Conservation (phyloP, 2,329 filamentous ascomycete genomes). For the Periconia digitata region DNA sequence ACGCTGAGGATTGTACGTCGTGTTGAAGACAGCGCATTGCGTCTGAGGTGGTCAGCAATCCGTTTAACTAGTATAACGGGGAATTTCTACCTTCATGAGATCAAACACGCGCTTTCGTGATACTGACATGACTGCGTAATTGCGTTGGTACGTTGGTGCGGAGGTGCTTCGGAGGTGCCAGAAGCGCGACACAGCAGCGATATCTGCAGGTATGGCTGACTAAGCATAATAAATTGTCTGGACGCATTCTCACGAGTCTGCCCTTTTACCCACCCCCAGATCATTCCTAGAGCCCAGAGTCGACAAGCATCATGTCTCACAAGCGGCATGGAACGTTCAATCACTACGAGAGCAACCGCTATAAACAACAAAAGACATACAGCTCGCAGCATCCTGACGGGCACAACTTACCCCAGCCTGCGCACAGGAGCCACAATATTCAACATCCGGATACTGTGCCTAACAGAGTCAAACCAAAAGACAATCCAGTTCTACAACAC, state of each 20-base stretch:
- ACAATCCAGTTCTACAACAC: constrained; percentile 8
- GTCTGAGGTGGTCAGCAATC: constrained; percentile 54
- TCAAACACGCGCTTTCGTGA: constrained; percentile 60
- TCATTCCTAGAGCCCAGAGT: neutral
- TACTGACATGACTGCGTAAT: constrained; percentile 50
- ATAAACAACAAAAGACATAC: constrained; percentile 15
- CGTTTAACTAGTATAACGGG: neutral
- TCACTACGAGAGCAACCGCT: constrained; percentile 19
- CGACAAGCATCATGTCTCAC: constrained; percentile 18
- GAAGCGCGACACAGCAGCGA: constrained; percentile 1
- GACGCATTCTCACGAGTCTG: neutral
- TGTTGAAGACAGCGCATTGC: constrained; percentile 90
- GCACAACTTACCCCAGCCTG: too few species aligned
- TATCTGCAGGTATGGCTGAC: constrained; percentile 15
- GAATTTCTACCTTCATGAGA: constrained; percentile 70
- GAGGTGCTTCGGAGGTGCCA: constrained; percentile 13
- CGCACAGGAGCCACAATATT: neutral
- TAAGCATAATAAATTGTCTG: neutral
- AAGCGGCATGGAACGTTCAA: constrained; percentile 22
- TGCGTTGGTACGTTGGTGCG: too few species aligned
- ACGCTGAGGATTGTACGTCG: constrained; percentile 83
- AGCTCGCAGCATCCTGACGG: neutral
- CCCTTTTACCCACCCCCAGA: neutral
- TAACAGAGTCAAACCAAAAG: constrained; percentile 7
- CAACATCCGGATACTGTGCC: neutral